Evolutionary conservation across 2,329 filamentous ascomycete species (phyloP), one percentile per base, ranked within the genome.

Genomic region (Hortaea sp.): DNA sequence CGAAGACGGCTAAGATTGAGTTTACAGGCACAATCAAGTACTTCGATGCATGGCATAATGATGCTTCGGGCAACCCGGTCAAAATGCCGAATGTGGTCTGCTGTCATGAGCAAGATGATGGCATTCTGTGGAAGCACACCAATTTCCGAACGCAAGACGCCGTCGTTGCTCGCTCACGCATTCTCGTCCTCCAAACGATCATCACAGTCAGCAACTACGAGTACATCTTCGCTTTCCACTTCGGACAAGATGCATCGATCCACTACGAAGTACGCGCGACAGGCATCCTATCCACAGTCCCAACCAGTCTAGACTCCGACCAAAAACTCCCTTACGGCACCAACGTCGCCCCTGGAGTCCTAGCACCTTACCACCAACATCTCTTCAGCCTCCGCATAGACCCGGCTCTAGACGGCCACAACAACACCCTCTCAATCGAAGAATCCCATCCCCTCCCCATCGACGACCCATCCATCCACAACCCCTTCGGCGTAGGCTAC

Each of bases 301-400:
- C 41, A 5, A 20, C 20, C 20, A 71, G 76, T 0, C 70, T 71
- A 27, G 60, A 73, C 4, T 66, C 77, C 39, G 81, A 81, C 2
- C 70, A 73, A 41, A 73, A 77, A 0, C 71, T 69, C n/a, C 45
- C 50, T 7, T 57, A 70, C 2, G 72, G 73, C 43, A 85, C 78
- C 45, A 74, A 82, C 2, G 81, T 85, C 2, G 70, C 72, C 0
- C 75, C 78, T 0, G 82, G 82, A 0, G 77, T 81, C 0, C 65
- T 85, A 1, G 82, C 82, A 0, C 79, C 79, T 49, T 79, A 84
- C 61, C 82, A 86, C 53, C 82, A 86, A 59, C 82, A 86, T 63
- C 71, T 85, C 39, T 85, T 86, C 59, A 74, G 70, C 27, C 64
- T 79, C 39, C 73, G 82, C 1, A 76, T 85, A 41, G 81, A 86